Conservation (phyloP, 192 early-diverging fungal species). For the Dissophora globulifera region DNA sequence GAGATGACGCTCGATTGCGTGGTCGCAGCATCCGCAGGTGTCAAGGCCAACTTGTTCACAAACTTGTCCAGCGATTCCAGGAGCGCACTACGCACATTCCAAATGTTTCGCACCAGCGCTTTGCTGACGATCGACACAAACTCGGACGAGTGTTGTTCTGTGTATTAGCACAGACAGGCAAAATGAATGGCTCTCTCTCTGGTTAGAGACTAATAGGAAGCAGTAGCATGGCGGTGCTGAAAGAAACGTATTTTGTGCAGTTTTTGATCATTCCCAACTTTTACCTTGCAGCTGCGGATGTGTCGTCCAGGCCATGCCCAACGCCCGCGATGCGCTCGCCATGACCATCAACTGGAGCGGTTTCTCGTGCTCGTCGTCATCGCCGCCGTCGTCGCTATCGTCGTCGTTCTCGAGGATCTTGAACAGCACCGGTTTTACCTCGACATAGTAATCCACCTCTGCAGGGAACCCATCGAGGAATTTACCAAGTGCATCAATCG, state of each 20-base stretch:
- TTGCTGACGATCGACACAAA: constrained; percentile 59
- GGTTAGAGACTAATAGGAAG: no score
- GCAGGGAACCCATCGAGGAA: constrained; percentile 69
- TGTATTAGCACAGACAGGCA: not conserved
- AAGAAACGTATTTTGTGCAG: no score
- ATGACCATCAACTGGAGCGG: constrained; percentile 72
- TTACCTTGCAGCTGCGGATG: constrained; percentile 65
- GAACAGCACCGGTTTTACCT: constrained; percentile 67
- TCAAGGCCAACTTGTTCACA: constrained; percentile 49
- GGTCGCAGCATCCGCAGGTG: no score
- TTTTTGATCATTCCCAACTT: not conserved
- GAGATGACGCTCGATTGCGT: not conserved
- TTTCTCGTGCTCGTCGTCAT: constrained; percentile 69
- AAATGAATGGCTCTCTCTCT: no score
- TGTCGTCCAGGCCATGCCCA: constrained; percentile 66
- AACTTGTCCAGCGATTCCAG: constrained; percentile 73
- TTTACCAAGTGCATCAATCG: constrained; percentile 69
- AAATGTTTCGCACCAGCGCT: constrained; percentile 73
- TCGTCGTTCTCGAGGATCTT: constrained; percentile 56
- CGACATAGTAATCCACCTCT: constrained; percentile 65
- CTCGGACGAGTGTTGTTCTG: constrained; percentile 55
- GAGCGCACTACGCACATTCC: constrained; percentile 84
- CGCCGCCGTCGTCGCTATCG: constrained; percentile 63
- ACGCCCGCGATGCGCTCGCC: constrained; percentile 73
- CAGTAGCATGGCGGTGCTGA: no score